A percentile compares a stretch with the other conserved stretches of the same genome.
These are phyloP conservation scores for Malus hybrid DNA, from an alignment of 331 rosid species.

Conservation along the genomic window DNA sequence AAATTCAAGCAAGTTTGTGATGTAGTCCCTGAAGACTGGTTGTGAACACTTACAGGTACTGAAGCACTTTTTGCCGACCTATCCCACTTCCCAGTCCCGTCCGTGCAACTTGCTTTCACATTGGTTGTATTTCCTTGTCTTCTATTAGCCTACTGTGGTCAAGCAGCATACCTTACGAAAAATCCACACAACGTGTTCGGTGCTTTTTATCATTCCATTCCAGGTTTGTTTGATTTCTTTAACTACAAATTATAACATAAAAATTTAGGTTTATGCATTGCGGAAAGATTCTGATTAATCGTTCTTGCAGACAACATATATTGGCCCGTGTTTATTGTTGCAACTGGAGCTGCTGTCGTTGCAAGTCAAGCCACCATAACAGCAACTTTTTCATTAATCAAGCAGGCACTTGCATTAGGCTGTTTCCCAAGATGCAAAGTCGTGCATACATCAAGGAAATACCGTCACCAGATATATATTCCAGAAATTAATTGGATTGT, in stretches of 20 bases:
- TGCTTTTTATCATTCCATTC: slow-evolving; percentile 19
- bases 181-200: neutral
- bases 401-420: slow-evolving; percentile 27
- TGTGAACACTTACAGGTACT: slow-evolving; percentile 15
- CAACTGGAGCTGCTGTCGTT: slow-evolving; percentile 25
- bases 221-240: slow-evolving; percentile 9
- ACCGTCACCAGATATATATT: slow-evolving; percentile 23
- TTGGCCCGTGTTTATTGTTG: slow-evolving; percentile 29
- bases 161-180: slow-evolving; percentile 15
- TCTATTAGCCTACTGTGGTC: slow-evolving; percentile 14
- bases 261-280: neutral
- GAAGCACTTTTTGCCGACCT: slow-evolving; percentile 23
- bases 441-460: slow-evolving; percentile 21
- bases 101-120: slow-evolving; percentile 15
- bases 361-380: slow-evolving; percentile 31
- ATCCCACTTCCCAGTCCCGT: slow-evolving; percentile 16
- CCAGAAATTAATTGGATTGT: slow-evolving; percentile 36
- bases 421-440: slow-evolving; percentile 35
- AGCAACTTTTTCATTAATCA: slow-evolving; percentile 28
- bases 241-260: too few species aligned
- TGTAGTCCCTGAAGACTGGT: neutral
- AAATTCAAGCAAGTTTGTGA: neutral
- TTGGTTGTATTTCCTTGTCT: slow-evolving; percentile 20
- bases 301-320: slow-evolving; percentile 6
- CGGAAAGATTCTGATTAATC: neutral